Conservation (phyloP, 108 stramenopile species). For the Cyclotella baltica region DNA sequence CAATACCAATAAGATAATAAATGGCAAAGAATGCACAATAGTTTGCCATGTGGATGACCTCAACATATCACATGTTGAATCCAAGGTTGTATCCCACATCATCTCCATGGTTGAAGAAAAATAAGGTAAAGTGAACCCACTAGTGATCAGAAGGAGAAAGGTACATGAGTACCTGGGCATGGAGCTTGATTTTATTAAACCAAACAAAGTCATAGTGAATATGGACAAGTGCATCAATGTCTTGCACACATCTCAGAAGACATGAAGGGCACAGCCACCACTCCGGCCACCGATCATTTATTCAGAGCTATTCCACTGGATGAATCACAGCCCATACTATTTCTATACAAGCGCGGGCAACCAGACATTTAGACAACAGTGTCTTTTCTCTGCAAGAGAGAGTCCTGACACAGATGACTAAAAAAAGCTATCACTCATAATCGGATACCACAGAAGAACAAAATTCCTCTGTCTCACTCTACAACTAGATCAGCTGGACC, state of each 20-base stretch:
- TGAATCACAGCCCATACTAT: neutral
- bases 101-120: too few species aligned
- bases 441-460: neutral
- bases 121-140: neutral
- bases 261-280: neutral
- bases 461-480: neutral
- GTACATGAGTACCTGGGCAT: too few species aligned
- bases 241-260: too few species aligned
- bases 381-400: too few species aligned
- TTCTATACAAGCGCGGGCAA: neutral
- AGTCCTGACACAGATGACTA: neutral
- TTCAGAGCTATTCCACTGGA: neutral
- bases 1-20: constrained; percentile 2
- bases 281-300: neutral
- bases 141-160: neutral
- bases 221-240: too few species aligned
- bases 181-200: too few species aligned
- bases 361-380: too few species aligned
- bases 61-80: too few species aligned
- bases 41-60: neutral
- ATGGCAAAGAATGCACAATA: neutral
- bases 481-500: neutral
- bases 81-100: too few species aligned
- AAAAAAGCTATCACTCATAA: neutral
- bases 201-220: too few species aligned